Percentiles rank a stretch among this genome's conserved stretches.
Conservation (phyloP, 257 asterid genomes). For the Gentiana macrophylla region DNA sequence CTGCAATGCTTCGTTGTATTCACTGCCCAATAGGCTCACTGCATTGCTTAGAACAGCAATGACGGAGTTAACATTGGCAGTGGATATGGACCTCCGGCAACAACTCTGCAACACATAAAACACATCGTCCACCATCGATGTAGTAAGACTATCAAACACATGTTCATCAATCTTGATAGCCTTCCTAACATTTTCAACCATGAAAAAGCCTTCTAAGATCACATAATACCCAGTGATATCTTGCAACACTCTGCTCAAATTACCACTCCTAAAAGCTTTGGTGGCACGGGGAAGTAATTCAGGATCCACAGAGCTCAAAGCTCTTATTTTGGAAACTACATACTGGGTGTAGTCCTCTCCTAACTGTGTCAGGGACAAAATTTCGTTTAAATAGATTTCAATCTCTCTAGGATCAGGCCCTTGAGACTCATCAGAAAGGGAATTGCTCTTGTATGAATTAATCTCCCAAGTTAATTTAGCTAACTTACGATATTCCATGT, state of each 20-base stretch:
- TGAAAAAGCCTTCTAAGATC: constrained; percentile 84
- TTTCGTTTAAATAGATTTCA: constrained; percentile 85
- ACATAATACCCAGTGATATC: constrained; percentile 86
- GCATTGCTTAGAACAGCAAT: constrained; percentile 79
- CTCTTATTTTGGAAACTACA: constrained; percentile 75
- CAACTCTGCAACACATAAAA: constrained; percentile 95
- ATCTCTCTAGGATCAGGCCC: constrained; percentile 87
- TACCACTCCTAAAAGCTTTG: constrained; percentile 88
- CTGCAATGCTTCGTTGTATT: constrained; percentile 84
- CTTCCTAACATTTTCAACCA: constrained; percentile 97
- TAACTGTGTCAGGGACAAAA: constrained; percentile 63
- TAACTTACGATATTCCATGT: constrained; percentile 65
- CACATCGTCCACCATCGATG: constrained; percentile 97
- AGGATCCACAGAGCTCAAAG: constrained; percentile 74
- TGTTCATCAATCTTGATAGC: constrained; percentile 88
- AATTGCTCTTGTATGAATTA: constrained; percentile 69
- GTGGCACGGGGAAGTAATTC: constrained; percentile 81
- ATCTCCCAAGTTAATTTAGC: constrained; percentile 70
- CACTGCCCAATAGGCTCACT: constrained; percentile 79
- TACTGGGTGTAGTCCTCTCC: constrained; percentile 92
- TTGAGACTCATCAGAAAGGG: constrained; percentile 55
- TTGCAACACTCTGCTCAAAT: constrained; percentile 73
- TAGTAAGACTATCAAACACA: constrained; percentile 81
- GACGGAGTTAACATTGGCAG: constrained; percentile 78
- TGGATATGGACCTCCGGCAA: constrained; percentile 81